Evolutionary conservation across 306 rosid genomes (phyloP).

Genomic region (Prinsepia uniflora): DNA sequence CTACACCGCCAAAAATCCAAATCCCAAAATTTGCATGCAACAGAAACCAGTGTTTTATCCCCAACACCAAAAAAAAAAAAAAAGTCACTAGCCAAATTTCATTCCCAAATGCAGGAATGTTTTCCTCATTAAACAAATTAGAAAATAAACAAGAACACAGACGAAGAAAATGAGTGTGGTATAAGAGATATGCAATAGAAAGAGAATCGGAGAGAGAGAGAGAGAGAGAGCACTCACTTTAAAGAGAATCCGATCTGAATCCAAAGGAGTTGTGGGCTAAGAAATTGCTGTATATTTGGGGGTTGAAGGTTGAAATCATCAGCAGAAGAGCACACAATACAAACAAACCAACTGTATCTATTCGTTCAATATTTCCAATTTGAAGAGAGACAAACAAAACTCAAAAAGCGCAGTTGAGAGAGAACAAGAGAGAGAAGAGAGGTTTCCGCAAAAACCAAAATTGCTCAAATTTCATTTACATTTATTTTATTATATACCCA

Average conservation of each 20-base stretch:
- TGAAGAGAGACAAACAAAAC: slow-evolving; percentile 14
- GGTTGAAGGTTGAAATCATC: not conserved
- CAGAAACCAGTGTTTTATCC: not conserved
- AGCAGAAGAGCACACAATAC: not conserved
- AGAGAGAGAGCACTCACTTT: slow-evolving; percentile 17
- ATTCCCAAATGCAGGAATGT: slow-evolving; percentile 7
- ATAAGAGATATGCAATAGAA: not conserved
- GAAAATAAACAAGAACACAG: too few species aligned
- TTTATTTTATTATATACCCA: slow-evolving; percentile 12
- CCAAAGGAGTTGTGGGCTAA: not conserved
- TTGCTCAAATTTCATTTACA: not conserved
- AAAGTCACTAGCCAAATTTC: slow-evolving; percentile 5
- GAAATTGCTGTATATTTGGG: not conserved
- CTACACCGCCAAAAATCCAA: slow-evolving; percentile 5
- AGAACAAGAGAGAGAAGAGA: slow-evolving; percentile 1
- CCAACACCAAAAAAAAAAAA: not conserved
- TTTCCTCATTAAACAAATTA: not conserved
- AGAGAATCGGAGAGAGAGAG: slow-evolving; percentile 7
- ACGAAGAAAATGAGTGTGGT: not conserved
- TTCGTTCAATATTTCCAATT: not conserved
- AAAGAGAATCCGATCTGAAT: slow-evolving; percentile 20
- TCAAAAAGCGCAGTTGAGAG: slow-evolving; percentile 4
- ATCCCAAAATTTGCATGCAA: slow-evolving; percentile 20
- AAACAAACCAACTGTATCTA: not conserved
- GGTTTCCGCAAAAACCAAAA: slow-evolving; percentile 9